Base-by-base conservation (phyloP, 352 stramenopile species). In the Aphanomyces stellatus region DNA sequence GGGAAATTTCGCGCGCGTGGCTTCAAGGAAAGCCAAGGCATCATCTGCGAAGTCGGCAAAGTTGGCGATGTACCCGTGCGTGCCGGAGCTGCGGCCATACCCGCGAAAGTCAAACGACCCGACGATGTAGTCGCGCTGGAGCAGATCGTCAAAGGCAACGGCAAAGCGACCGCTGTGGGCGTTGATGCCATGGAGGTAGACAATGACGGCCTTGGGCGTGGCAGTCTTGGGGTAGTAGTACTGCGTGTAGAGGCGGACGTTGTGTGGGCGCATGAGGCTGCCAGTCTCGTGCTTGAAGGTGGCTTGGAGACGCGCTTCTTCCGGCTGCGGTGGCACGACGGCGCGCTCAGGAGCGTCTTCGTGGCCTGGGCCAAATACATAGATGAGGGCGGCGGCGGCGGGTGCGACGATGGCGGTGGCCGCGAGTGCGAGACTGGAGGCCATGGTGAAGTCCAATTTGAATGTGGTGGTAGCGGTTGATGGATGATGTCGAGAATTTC, bases 121-220 rank as follows among this genome's bases (percentile, higher is more conserved):
- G 37, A 91, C 77, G 10, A 88, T 43, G 62, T 88, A 91, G 28
- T 80, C 80, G 51, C 71, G 77, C 35, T 76, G 62, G 46, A 91
- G 65, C 41, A 90, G 73, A 61, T 89, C 79, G 41, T 86, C 74
- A 76, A 88, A 87, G 72, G 88, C 86, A 51, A 69, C 77, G 43
- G 82, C 85, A 74, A 87, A 88, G 51, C 83, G 75, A 25, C 76
- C 81, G 57, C 81, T 90, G 71, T 91, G 83, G 35, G 81, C 87
- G 62, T 89, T 90, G 37, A 91, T 70, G 33, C 83, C 81, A 41
- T 91, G 83, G 35, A 91, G 69, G 46, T 86, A 77, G 24, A 90
- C 72, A 24, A 91, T 75, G 4, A 91, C 76, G 5, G 74, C 81
- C 33, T 73, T 76, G 42, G 42, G 42, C 10, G 27, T 30, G 6